A percentile compares a stretch with the other conserved stretches of the same genome.
Conservation (phyloP, 768 basidiomycete species). For the Candolleomyces eurysporus region DNA sequence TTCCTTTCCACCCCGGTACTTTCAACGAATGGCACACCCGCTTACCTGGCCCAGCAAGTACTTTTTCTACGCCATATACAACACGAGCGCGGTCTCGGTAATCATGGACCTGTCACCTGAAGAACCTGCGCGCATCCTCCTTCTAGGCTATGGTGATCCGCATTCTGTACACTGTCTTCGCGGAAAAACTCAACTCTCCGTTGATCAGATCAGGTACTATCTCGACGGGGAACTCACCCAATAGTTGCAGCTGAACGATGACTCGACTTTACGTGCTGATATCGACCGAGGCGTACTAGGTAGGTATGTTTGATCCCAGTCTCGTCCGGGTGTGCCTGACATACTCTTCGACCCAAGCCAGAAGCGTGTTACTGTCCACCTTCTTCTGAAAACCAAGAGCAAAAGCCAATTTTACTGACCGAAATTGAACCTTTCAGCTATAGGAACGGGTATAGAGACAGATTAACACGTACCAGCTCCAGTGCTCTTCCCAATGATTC, state of each 20-base stretch:
- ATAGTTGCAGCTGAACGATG: constrained; percentile 21
- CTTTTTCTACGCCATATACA: constrained; percentile 60
- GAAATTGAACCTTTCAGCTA: background rate
- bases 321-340: background rate
- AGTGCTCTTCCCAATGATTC: constrained; percentile 95
- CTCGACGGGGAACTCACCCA: background rate
- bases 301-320: constrained; percentile 13
- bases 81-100: constrained; percentile 54
- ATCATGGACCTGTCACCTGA: constrained; percentile 47
- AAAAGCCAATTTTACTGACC: constrained; percentile 77
- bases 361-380: constrained; percentile 46
- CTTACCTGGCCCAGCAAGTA: constrained; percentile 40
- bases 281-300: constrained; percentile 47
- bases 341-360: constrained; percentile 29
- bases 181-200: constrained; percentile 25
- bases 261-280: constrained; percentile 53
- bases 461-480: constrained; percentile 63
- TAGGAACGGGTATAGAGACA: background rate
- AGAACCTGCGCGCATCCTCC: constrained; percentile 42
- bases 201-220: background rate
- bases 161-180: constrained; percentile 47
- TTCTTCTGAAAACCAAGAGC: constrained; percentile 54
- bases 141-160: constrained; percentile 59
- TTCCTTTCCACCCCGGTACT: background rate
- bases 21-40: constrained; percentile 35